These are phyloP conservation scores for Xylariaceae sp. DNA, from an alignment of 2,329 filamentous ascomycete species.

Conservation along the genomic window DNA sequence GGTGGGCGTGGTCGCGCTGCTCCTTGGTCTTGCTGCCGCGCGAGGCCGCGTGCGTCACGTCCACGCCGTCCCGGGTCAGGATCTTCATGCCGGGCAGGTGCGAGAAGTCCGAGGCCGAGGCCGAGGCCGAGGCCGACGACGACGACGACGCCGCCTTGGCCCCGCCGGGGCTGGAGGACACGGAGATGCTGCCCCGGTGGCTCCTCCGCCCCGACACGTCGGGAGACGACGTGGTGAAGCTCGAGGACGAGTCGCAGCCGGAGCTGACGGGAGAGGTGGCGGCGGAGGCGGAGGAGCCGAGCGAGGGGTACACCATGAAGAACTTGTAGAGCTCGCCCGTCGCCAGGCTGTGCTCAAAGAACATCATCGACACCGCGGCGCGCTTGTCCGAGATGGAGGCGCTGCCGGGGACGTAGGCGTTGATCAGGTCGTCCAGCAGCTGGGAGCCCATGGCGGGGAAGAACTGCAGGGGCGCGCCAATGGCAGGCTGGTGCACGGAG, in stretches of 20 bases:
- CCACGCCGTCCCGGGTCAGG: constrained; percentile 54
- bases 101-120: constrained; percentile 36
- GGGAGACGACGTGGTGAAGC: constrained; percentile 43
- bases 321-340: constrained; percentile 56
- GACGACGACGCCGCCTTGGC: constrained; percentile 14
- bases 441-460: constrained; percentile 55
- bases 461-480: constrained; percentile 55
- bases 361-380: constrained; percentile 49
- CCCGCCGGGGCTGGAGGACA: constrained; percentile 22
- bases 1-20: constrained; percentile 58
- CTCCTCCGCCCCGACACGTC: constrained; percentile 40
- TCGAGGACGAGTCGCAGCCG: constrained; percentile 38
- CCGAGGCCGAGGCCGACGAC: constrained; percentile 21
- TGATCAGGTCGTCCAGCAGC: constrained; percentile 54
- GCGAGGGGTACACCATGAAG: constrained; percentile 41
- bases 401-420: constrained; percentile 48
- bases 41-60: constrained; percentile 55
- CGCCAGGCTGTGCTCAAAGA: constrained; percentile 43
- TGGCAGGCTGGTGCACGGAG: constrained; percentile 51
- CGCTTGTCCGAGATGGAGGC: constrained; percentile 51
- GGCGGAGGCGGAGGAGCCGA: constrained; percentile 36
- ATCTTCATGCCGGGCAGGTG: constrained; percentile 58
- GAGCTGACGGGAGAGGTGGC: constrained; percentile 36
- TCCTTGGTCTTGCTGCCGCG: constrained; percentile 60
- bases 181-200: constrained; percentile 32